A percentile compares a stretch with the other conserved stretches of the same genome.
These are phyloP conservation scores for Tulasnella sp. DNA, from an alignment of 768 basidiomycete species.

Conservation along the genomic window DNA sequence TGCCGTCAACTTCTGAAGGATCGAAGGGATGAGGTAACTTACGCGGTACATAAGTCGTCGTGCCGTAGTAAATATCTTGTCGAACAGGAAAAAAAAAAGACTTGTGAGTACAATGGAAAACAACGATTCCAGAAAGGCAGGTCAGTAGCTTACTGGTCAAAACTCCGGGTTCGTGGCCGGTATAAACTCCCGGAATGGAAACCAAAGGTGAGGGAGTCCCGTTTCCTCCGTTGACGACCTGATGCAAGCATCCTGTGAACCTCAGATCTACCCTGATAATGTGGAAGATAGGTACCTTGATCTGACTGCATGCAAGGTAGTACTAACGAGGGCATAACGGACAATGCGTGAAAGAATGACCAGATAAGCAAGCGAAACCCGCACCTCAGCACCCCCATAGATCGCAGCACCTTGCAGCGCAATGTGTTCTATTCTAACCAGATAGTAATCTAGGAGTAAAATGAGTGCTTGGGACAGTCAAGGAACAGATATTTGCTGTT, in stretches of 20 bases:
- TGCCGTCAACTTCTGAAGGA: background rate
- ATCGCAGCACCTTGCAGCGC: constrained; percentile 37
- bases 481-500: background rate
- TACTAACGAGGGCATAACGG: constrained; percentile 30
- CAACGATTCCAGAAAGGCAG: too few relatives aligned
- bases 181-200: constrained; percentile 37
- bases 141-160: constrained; percentile 35
- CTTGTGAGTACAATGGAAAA: too few relatives aligned
- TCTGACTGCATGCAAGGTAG: constrained; percentile 38
- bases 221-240: constrained; percentile 36
- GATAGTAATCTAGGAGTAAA: constrained; percentile 36
- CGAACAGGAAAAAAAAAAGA: too few relatives aligned
- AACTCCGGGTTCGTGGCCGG: constrained; percentile 38
- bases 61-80: too few relatives aligned
- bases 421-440: constrained; percentile 39
- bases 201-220: constrained; percentile 32
- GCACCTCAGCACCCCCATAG: constrained; percentile 37
- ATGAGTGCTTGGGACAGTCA: background rate
- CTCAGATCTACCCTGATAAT: too few relatives aligned
- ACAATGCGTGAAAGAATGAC: background rate
- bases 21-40: too few relatives aligned
- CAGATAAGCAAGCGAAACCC: background rate
- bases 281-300: background rate
- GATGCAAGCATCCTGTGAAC: background rate
- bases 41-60: too few relatives aligned